Base-by-base conservation (phyloP, 1,284 basidiomycete genomes). In the Marasmius sp. region DNA sequence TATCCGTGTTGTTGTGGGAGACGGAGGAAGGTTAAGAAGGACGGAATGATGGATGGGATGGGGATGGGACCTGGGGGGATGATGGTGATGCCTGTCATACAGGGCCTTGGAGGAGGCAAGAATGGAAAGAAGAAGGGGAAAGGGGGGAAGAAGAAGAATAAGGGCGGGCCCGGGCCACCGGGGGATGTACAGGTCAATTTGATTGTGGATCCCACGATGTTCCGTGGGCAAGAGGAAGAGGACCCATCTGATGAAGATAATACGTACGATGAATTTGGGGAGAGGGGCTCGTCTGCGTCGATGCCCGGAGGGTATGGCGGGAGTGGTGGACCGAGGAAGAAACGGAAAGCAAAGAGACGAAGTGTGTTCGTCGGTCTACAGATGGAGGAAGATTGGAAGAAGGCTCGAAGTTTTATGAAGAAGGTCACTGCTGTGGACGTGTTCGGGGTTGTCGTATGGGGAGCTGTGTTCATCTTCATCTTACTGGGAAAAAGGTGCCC, bases 151-250 rank as follows among this genome's bases (percentile, higher is more conserved):
- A 74, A 78, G 68, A 78, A 79, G 48, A 74, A 66, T 57, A 71
- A 66, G 69, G 71, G 65, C 65, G 71, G 67, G 22, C 72, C 69
- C 69, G 71, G 39, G 56, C 64, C 64, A 4, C 66, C 62, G 4
- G 77, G 78, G 6, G 80, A 83, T 65, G 83, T 90, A 0, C 87
- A 89, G 62, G 86, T 89, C 57, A 91, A 89, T 69, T 76, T 89
- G 51, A 89, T 89, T 64, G 85, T 89, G 37, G 87, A 89, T 69
- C 87, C 88, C 8, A 75, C 76, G 3, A 81, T 83, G 64, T 87
- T 90, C 61, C 79, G 76, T 0, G 71, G 72, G 1, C 74, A 73
- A 11, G 73, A 68, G 12, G 73, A 67, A 57, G 74, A 74, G 6
- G 71, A 74, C 8, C 68, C 73, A 4, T 74, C 73, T 6, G 75